Percentiles rank a stretch among this genome's conserved stretches.
Evolutionary conservation across 176 grass and related monocot species (phyloP).

Genomic region (Aegilops umbellulata): DNA sequence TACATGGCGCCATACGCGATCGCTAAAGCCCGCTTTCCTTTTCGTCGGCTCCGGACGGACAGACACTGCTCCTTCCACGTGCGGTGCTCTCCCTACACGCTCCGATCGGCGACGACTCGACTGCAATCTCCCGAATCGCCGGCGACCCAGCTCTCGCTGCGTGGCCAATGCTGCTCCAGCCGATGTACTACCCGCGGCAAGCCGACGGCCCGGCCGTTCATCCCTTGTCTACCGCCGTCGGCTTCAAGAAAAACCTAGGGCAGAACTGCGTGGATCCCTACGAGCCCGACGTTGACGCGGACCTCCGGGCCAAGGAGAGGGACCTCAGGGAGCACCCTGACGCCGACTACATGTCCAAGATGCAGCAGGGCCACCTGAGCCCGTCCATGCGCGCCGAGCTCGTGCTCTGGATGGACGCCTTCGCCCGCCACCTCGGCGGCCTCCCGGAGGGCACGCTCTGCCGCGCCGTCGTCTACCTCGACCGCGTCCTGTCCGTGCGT

Average conservation of each 20-base stretch:
- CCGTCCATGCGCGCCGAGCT: too few species aligned
- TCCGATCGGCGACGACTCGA: not conserved
- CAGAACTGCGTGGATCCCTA: not conserved
- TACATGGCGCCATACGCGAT: too few species aligned
- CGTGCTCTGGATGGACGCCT: too few species aligned
- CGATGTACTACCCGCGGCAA: not conserved
- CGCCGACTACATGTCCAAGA: not conserved
- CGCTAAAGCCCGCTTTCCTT: too few species aligned
- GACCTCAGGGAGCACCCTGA: not conserved
- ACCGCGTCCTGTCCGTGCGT: too few species aligned
- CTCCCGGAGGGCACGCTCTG: too few species aligned
- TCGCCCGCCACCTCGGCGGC: too few species aligned
- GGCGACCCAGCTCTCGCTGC: not conserved
- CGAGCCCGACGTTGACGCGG: not conserved
- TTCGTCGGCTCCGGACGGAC: too few species aligned
- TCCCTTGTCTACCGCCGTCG: not conserved
- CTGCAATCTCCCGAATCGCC: not conserved
- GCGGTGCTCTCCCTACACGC: not conserved
- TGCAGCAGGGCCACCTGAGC: not conserved
- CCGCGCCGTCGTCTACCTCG: too few species aligned
- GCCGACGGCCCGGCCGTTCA: not conserved
- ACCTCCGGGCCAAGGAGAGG: not conserved
- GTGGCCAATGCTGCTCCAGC: not conserved
- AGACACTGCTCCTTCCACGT: too few species aligned
- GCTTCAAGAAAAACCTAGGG: not conserved